Evolutionary conservation across 768 basidiomycete species (phyloP).

Genomic region (Lactifluus hygrophoroides): DNA sequence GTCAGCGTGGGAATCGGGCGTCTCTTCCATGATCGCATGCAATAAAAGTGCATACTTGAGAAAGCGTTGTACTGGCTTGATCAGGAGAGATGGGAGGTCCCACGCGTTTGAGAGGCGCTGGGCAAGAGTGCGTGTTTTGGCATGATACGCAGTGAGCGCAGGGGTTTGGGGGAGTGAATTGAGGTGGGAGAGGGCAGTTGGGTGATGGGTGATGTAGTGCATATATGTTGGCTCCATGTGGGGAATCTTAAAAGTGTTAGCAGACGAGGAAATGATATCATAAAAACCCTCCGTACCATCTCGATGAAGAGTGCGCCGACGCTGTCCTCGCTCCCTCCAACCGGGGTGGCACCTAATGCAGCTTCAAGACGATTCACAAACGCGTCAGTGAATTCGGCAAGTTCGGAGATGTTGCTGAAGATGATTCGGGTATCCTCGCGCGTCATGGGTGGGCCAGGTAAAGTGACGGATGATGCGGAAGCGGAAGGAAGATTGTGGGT

Average conservation of each 20-base stretch:
- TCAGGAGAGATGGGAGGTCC: slow-evolving; percentile 89
- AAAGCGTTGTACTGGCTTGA: slow-evolving; percentile 94
- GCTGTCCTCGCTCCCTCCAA: slow-evolving; percentile 56
- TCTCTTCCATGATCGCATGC: slow-evolving; percentile 63
- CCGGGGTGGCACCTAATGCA: slow-evolving; percentile 59
- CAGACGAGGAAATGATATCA: background rate
- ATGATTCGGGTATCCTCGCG: slow-evolving; percentile 60
- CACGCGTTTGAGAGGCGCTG: slow-evolving; percentile 75
- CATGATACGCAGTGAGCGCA: slow-evolving; percentile 56
- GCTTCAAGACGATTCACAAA: slow-evolving; percentile 58
- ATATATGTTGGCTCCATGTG: slow-evolving; percentile 66
- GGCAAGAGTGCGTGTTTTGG: slow-evolving; percentile 56
- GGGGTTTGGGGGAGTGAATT: slow-evolving; percentile 41
- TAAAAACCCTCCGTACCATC: slow-evolving; percentile 37
- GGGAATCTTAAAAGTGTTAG: slow-evolving; percentile 42
- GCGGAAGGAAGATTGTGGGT: slow-evolving; percentile 42
- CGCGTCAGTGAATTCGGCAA: slow-evolving; percentile 61
- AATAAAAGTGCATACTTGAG: slow-evolving; percentile 92
- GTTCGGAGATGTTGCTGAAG: slow-evolving; percentile 68
- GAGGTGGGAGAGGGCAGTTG: slow-evolving; percentile 64
- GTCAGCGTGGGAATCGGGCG: slow-evolving; percentile 60
- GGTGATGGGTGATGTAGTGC: slow-evolving; percentile 73
- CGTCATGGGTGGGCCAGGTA: slow-evolving; percentile 52
- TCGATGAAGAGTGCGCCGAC: slow-evolving; percentile 66
- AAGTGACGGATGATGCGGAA: slow-evolving; percentile 36